phyloP scores from a whole-genome alignment of 2,329 filamentous ascomycete species.

The Xylaria sp. region DNA sequence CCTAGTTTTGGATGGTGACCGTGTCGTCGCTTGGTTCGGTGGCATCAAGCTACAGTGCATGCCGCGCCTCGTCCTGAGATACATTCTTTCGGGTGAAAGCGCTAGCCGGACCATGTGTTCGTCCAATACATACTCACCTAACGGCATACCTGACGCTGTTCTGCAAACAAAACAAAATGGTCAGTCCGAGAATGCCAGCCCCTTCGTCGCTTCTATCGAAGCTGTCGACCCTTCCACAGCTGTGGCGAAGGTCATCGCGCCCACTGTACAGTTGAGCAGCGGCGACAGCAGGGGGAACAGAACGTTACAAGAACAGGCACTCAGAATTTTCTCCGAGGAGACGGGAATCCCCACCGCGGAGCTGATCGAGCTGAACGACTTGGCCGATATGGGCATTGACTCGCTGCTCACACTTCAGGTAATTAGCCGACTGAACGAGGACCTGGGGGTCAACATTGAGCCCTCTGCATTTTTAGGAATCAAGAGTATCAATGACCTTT shows the following conservation, averaged over 20 bases:
- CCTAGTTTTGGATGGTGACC: constrained; percentile 22
- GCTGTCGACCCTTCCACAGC: background rate
- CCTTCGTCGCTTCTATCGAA: no score
- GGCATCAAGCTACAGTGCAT: constrained; percentile 21
- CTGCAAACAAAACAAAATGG: no score
- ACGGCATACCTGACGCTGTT: no score
- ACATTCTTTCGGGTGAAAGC: constrained; percentile 21
- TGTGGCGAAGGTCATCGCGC: background rate
- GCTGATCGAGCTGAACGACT: constrained; percentile 26
- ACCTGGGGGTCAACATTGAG: constrained; percentile 17
- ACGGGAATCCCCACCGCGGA: constrained; percentile 23
- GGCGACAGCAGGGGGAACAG: no score
- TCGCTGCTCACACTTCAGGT: constrained; percentile 22
- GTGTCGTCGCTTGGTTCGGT: constrained; percentile 22
- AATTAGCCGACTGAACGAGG: constrained; percentile 19
- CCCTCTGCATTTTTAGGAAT: no score
- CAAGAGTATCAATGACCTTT: no score
- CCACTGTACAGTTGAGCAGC: no score
- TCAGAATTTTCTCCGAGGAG: constrained; percentile 21
- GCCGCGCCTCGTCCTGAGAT: constrained; percentile 17
- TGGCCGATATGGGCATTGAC: constrained; percentile 23
- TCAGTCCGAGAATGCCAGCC: no score
- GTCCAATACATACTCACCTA: no score
- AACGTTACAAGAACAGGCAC: no score
- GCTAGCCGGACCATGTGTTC: no score